Base-by-base conservation (phyloP, 208 protist genomes). In the Kentomonas sorsogonicus region DNA sequence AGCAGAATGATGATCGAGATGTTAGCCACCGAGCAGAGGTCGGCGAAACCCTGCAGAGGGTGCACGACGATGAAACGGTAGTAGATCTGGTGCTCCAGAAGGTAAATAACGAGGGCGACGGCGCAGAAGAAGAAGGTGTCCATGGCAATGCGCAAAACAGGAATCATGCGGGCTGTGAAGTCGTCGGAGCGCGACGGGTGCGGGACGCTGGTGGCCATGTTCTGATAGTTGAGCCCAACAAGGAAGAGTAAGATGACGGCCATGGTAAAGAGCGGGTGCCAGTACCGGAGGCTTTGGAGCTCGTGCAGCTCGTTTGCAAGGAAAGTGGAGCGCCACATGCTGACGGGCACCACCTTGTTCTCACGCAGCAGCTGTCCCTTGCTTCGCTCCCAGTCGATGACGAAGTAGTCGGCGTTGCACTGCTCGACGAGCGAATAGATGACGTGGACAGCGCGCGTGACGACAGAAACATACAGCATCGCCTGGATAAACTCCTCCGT, bases 1-100 rank as follows among this genome's bases (percentile, higher is more conserved):
- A 81, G 61, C 31, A 95, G 58, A 29, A 95, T 76, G 47, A 97
- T 77, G 45, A 97, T 68, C 34, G 82, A 92, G 44, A 96, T 85
- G 68, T 97, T 97, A 15, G 89, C 83, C 16, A 97, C 77, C 31
- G 89, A 95, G 67, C 84, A 94, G 26, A 94, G 66, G 62, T 97
- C 91, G 33, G 94, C 77, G 66, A 97, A 95, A 23, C 69, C 70
- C 71, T 78, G 83, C 5, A 95, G 60, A 16, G 87, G 87, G 59
- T 97, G 79, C 33, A 86, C 85, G 25, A 80, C 59, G 26, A 94
- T 30, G 41, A 93, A 94, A 29, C 86, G 83, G 62, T 93, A 92
- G 64, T 79, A 87, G 26, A 95, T 71, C 39, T 90, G 79, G 52
- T 73, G 85, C 67, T 93, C 79, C 18, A 89, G 25, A 22, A 92